Evolutionary conservation across 2,329 filamentous ascomycete species (phyloP).

Genomic region (Ophiostoma triangulosporum): DNA sequence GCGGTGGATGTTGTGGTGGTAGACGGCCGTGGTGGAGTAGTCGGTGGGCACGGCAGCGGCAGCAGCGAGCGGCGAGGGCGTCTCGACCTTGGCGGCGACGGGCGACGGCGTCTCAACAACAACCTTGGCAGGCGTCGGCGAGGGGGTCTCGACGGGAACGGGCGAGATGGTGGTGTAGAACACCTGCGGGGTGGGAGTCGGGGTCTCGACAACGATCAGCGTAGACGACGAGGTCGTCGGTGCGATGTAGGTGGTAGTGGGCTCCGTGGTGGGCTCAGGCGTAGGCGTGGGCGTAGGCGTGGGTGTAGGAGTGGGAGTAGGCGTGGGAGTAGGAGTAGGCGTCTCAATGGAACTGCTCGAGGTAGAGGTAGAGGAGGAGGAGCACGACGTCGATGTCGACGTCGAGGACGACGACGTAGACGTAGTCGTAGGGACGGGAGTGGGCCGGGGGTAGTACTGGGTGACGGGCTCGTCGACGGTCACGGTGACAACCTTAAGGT

Average conservation of each 20-base stretch:
- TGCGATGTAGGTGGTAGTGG: background rate
- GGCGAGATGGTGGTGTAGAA: too few species aligned
- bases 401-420: background rate
- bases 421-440: conserved; percentile 5
- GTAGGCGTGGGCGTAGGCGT: background rate
- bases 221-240: conserved; percentile 1
- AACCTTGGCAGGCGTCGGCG: background rate
- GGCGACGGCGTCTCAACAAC: background rate
- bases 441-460: conserved; percentile 7
- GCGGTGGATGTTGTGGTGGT: conserved; percentile 80
- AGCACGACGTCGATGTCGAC: background rate
- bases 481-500: conserved; percentile 31
- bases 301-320: background rate
- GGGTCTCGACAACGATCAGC: background rate
- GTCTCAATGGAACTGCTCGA: background rate
- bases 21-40: conserved; percentile 32
- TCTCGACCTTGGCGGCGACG: conserved; percentile 3
- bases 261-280: background rate
- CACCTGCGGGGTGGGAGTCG: background rate
- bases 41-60: conserved; percentile 14
- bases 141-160: too few species aligned
- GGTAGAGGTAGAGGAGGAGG: background rate
- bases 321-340: background rate
- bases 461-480: conserved; percentile 3
- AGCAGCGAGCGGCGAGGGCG: background rate